Evolutionary conservation across 2,329 filamentous ascomycete species (phyloP), one percentile per base, ranked within the genome.

Genomic region (Aciculosporium take): DNA sequence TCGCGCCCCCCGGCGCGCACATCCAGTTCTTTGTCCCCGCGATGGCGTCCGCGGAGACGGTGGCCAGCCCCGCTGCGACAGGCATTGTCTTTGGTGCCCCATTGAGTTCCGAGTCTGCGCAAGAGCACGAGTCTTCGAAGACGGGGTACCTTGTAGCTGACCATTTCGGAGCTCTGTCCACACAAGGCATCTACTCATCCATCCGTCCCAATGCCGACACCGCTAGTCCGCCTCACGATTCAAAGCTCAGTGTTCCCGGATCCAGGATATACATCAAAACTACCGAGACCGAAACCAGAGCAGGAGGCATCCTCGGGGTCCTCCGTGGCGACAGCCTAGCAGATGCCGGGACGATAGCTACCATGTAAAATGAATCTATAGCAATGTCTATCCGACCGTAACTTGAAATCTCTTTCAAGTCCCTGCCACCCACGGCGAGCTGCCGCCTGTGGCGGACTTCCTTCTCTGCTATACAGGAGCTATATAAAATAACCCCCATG

Each of bases 81-180:
- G 52, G 50, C 1, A 36, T 59, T 8, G 51, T 57, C 2, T 64
- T 64, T 40, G 60, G 62, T 34, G 55, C 60, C 9, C 50, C 59
- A 12, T 49, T 49, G 20, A 44, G 42, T n/a, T 21, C 42, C 5
- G 42, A 46, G 40, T n/a, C 39, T 24, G 15, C 45, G 35, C 30
- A 35, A 43, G 44, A 42, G n/a, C 10, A 25, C 10, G 40, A 30
- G 18, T 9, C 23, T 15, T 23, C 23, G 1, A 23, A 27, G 15
- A 30, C 33, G 31, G 41, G 24, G 18, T 41, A 21, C 37, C 42
- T 49, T n/a, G 31, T 46, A 2, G 37, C 33, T 8, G 44, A 37
- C 29, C 65, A 70, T 43, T 84, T 85, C 53, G 79, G 80, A 18
- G 76, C 71, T 8, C 60, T 81, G 15, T 78, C 79, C 0, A 69